These are phyloP conservation scores for Zymoseptoria passerinii DNA, from an alignment of 2,329 filamentous ascomycete genomes.

Conservation along the genomic window DNA sequence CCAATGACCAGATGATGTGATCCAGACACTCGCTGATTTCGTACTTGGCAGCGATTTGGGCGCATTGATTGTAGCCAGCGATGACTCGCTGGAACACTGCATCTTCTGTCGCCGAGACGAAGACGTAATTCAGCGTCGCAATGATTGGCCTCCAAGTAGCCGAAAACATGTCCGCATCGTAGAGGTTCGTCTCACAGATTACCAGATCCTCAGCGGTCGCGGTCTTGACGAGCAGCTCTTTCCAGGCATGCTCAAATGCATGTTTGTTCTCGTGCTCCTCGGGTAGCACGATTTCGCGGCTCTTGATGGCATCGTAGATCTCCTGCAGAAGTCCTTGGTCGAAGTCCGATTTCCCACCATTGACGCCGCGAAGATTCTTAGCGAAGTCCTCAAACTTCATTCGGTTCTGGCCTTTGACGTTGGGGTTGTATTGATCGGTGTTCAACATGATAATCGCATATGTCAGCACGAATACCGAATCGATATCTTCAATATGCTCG, in stretches of 20 bases:
- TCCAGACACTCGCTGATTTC: conserved; percentile 78
- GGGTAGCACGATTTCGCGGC: conserved; percentile 89
- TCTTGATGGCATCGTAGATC: conserved; percentile 86
- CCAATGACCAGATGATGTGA: conserved; percentile 82
- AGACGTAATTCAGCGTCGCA: conserved; percentile 92
- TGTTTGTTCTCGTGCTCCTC: conserved; percentile 96
- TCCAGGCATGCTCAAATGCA: conserved; percentile 96
- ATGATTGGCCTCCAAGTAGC: conserved; percentile 93
- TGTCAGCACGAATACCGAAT: conserved; percentile 80
- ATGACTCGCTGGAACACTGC: conserved; percentile 90
- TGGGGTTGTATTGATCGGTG: conserved; percentile 93
- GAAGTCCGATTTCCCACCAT: conserved; percentile 70
- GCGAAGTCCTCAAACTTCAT: conserved; percentile 82
- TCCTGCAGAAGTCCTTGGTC: conserved; percentile 70
- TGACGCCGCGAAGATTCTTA: conserved; percentile 83
- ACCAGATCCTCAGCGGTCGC: conserved; percentile 64
- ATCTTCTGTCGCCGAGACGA: conserved; percentile 97
- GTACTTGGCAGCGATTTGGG: conserved; percentile 81
- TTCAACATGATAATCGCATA: conserved; percentile 98
- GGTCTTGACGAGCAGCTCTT: conserved; percentile 81
- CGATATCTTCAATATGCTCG: conserved; percentile 70
- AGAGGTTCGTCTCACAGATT: conserved; percentile 84
- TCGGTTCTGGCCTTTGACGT: conserved; percentile 66
- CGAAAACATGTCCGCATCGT: conserved; percentile 95
- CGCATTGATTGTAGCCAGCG: conserved; percentile 91